Evolutionary conservation across 495 filamentous ascomycete species (phyloP), one percentile per base, ranked within the genome.

Genomic region (Chaetomidium leptoderma): DNA sequence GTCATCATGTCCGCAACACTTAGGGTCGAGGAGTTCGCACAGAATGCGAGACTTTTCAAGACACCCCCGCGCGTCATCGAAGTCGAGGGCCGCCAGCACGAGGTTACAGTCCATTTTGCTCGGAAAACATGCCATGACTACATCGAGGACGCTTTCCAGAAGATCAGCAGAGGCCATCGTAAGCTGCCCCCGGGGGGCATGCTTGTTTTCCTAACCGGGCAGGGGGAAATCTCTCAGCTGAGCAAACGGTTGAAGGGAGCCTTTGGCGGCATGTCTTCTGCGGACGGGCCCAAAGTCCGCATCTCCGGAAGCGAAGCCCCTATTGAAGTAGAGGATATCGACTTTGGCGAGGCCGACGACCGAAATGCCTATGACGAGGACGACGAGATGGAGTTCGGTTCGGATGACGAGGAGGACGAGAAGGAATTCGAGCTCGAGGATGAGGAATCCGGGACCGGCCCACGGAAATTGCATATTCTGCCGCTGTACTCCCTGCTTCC

Each of bases 1-100:
- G 83, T 99, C 56, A 95, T 99, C 71, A 99, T 99, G 95, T 97
- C 92, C 45, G 95, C 95, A 21, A 99, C 95, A 2, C 78, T 97
- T 9, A 78, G 90, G 52, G 87, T 96, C 29, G 87, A 91, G 7
- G 92, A 97, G 64, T 92, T 99, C 63, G 88, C 87, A 3, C 80
- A 90, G 57, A 99, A 99, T 61, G 70, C 79, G 23, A 82, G 77
- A 24, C 78, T 99, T 0, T 99, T 97, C 70, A 77, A 84, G 4
- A 76, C 74, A n/a, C 81, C 87, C 3, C 95, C 93, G 0, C 91
- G 91, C 10, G 77, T 97, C 21, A 76, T 97, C 7, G 84, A 97
- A 66, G 88, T 89, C 0, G 95, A 99, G 70, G 95, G 95, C n/a
- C 83, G 92, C 23, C 92, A 99, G 63, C 90, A 91, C 67, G 79